phyloP scores from a whole-genome alignment of 2,329 filamentous ascomycete species.

The Nannizziopsis barbatae region DNA sequence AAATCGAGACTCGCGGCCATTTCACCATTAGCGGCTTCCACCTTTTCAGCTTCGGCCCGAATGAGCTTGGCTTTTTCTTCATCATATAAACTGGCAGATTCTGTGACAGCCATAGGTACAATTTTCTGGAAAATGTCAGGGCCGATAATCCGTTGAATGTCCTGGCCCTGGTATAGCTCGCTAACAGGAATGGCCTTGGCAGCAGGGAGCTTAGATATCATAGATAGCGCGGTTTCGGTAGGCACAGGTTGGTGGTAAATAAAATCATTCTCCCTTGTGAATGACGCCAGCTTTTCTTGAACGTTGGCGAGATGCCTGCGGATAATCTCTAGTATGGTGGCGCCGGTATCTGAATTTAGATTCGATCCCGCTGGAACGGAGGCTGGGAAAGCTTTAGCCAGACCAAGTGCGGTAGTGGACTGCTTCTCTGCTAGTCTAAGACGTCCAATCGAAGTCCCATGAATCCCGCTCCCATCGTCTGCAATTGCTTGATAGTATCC shows the following conservation, averaged over 20 bases:
- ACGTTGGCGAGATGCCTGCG: conserved; percentile 72
- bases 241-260: conserved; percentile 94
- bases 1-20: conserved; percentile 95
- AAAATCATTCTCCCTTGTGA: conserved; percentile 90
- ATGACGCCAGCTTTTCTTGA: conserved; percentile 64
- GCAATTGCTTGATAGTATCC: conserved; percentile 90
- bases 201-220: conserved; percentile 81
- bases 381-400: conserved; percentile 68
- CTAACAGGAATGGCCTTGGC: conserved; percentile 95
- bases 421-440: conserved; percentile 69
- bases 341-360: conserved; percentile 65
- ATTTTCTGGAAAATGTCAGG: conserved; percentile 96
- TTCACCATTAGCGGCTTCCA: conserved; percentile 85
- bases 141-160: conserved; percentile 92
- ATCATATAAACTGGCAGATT: conserved; percentile 92
- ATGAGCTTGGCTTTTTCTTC: conserved; percentile 97
- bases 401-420: conserved; percentile 64
- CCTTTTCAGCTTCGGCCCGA: conserved; percentile 82
- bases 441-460: conserved; percentile 73
- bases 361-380: conserved; percentile 73
- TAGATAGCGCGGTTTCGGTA: conserved; percentile 65
- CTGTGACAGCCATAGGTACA: conserved; percentile 87
- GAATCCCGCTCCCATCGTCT: conserved; percentile 77
- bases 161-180: conserved; percentile 91
- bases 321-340: conserved; percentile 63